Conservation (phyloP, 148 eudicot species). For the Rhododendron mucronatum region DNA sequence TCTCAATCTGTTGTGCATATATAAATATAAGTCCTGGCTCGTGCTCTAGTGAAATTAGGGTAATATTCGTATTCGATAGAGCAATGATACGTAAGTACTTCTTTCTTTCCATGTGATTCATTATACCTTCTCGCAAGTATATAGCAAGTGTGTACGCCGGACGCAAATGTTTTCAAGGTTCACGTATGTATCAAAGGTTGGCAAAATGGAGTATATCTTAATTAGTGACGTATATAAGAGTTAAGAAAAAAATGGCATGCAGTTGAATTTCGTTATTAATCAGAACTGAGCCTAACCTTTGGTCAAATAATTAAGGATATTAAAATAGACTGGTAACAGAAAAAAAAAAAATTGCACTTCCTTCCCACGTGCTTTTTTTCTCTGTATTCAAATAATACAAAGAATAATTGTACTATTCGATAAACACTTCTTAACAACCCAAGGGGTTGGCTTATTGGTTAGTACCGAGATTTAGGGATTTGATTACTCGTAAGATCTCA, state of each 20-base stretch:
- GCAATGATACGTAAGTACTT: not conserved
- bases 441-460: too few relatives aligned
- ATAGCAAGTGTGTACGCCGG: too few relatives aligned
- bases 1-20: not conserved
- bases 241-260: not conserved
- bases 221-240: not conserved
- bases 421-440: not conserved
- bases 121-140: not conserved
- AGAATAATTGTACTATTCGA: not conserved
- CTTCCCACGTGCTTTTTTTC: not conserved
- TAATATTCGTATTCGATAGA: not conserved
- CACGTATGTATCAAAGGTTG: not conserved
- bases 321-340: not conserved
- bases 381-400: not conserved
- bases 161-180: not conserved
- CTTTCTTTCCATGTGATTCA: not conserved
- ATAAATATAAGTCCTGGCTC: too few relatives aligned
- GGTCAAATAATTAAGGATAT: not conserved
- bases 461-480: too few relatives aligned
- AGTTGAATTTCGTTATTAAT: not conserved
- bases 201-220: not conserved
- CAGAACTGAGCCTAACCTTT: not conserved
- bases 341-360: not conserved
- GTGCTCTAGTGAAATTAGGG: not conserved
- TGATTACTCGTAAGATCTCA: too few relatives aligned